Percentiles rank a stretch among this genome's conserved stretches.
These are phyloP conservation scores for Cystobasidiaceae sp. DNA, from an alignment of 1,284 basidiomycete species.

Conservation along the genomic window DNA sequence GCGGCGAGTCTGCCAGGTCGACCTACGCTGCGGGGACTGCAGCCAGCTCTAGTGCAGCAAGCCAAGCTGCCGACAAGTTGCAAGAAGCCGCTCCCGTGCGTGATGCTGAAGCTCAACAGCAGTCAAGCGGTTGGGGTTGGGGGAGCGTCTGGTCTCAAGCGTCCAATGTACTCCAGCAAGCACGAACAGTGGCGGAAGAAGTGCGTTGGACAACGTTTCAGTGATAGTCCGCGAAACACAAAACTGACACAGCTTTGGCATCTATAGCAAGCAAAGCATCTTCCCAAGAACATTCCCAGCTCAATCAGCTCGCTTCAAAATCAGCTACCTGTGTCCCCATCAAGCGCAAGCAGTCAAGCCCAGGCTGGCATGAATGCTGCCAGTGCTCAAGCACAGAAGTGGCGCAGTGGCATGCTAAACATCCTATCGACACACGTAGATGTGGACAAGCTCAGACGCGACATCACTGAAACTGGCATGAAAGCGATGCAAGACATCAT, in stretches of 20 bases:
- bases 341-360: conserved; percentile 16
- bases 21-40: neutral
- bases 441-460: conserved; percentile 62
- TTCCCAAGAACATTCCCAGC: conserved; percentile 34
- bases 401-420: conserved; percentile 56
- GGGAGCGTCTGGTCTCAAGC: conserved; percentile 77
- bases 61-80: conserved; percentile 29
- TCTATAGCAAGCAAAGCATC: conserved; percentile 64
- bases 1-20: conserved; percentile 3
- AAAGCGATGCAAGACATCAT: conserved; percentile 83
- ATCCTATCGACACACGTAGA: conserved; percentile 62
- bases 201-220: conserved; percentile 42
- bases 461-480: conserved; percentile 64
- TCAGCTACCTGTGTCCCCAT: conserved; percentile 11
- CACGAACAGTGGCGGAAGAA: conserved; percentile 79
- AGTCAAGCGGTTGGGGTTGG: conserved; percentile 53
- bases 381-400: conserved; percentile 70
- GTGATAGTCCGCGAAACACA: neutral
- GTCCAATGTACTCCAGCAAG: conserved; percentile 77
- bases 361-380: conserved; percentile 22
- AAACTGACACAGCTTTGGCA: conserved; percentile 28
- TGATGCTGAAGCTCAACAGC: neutral
- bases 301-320: neutral
- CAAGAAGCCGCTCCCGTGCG: conserved; percentile 7
- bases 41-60: conserved; percentile 6